phyloP scores from a whole-genome alignment of 805 yeast genomes.

The Kluyveromyces starmeri region DNA sequence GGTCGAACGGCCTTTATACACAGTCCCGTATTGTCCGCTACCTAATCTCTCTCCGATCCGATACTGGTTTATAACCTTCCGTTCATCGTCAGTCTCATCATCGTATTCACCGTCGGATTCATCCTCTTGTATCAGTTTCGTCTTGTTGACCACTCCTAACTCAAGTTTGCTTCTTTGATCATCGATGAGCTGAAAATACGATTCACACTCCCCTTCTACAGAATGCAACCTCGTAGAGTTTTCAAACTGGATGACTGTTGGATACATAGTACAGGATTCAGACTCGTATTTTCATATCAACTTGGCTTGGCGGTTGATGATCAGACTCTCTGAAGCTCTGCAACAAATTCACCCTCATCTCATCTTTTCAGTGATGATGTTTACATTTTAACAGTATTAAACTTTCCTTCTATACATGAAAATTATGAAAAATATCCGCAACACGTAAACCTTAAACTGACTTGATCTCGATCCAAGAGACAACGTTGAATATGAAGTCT shows the following conservation, averaged over 20 bases:
- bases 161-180: conserved; percentile 1
- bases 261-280: too few relatives aligned
- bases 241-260: conserved; percentile 2
- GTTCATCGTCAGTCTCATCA: not conserved
- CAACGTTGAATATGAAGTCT: too few relatives aligned
- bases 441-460: too few relatives aligned
- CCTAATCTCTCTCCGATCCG: conserved; percentile 18
- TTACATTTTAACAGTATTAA: too few relatives aligned
- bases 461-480: too few relatives aligned
- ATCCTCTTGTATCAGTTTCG: not conserved
- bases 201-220: not conserved
- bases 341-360: too few relatives aligned
- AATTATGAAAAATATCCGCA: too few relatives aligned
- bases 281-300: too few relatives aligned
- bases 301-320: too few relatives aligned
- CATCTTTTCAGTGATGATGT: too few relatives aligned
- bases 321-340: too few relatives aligned
- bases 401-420: too few relatives aligned
- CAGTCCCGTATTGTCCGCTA: conserved; percentile 28
- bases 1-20: conserved; percentile 17
- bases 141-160: not conserved
- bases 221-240: not conserved
- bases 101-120: not conserved
- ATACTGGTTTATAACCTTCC: conserved; percentile 13
- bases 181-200: conserved; percentile 3